phyloP scores from a whole-genome alignment of 2,329 filamentous ascomycete species.

The Cordyceps cicadae region DNA sequence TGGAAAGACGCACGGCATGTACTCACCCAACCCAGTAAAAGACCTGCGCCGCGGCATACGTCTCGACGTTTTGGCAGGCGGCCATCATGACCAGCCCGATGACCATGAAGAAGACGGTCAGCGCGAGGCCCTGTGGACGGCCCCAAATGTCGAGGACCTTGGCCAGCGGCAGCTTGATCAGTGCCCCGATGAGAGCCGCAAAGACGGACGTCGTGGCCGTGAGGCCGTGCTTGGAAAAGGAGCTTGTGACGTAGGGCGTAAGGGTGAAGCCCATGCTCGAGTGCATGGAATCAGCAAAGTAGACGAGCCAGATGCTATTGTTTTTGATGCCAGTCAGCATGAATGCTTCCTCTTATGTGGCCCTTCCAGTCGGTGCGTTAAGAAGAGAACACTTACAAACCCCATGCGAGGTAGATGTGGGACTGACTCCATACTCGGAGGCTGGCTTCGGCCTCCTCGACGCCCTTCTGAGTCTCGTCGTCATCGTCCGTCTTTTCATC shows the following conservation, averaged over 20 bases:
- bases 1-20: too few relatives aligned
- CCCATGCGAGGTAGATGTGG: not conserved
- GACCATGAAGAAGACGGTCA: slow-evolving; percentile 40
- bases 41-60: slow-evolving; percentile 48
- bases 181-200: slow-evolving; percentile 40
- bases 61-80: slow-evolving; percentile 33
- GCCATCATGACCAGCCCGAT: slow-evolving; percentile 52
- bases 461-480: not conserved
- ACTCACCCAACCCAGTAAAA: slow-evolving; percentile 49
- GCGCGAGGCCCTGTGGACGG: slow-evolving; percentile 47
- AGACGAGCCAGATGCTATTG: slow-evolving; percentile 35
- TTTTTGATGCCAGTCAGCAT: not conserved
- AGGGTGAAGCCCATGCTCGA: slow-evolving; percentile 28
- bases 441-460: not conserved
- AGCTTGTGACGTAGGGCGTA: slow-evolving; percentile 34
- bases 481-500: not conserved
- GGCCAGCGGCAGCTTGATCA: slow-evolving; percentile 52
- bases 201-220: slow-evolving; percentile 42
- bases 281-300: slow-evolving; percentile 23
- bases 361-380: not conserved
- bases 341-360: not conserved
- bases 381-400: not conserved
- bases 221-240: slow-evolving; percentile 39
- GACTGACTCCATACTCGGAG: not conserved
- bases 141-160: slow-evolving; percentile 57